phyloP scores from a whole-genome alignment of 139 green algal genomes.

The Diplosphaera chodatii region DNA sequence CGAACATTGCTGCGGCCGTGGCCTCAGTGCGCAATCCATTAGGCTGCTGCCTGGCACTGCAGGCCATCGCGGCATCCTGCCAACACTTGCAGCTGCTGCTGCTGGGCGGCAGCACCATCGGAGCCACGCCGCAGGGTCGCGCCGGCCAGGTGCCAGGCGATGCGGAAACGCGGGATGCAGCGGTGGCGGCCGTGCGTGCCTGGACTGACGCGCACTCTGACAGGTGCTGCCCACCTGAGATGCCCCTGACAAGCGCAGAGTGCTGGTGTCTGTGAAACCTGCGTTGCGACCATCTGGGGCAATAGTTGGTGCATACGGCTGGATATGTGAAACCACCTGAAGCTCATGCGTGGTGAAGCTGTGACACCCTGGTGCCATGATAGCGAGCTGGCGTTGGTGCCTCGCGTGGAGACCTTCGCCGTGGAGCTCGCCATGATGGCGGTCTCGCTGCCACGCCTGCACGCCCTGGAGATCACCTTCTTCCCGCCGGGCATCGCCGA shows the following conservation, averaged over 20 bases:
- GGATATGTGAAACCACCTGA: too few species aligned
- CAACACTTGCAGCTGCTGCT: slow-evolving; percentile 47
- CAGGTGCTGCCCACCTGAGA: too few species aligned
- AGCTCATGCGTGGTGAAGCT: too few species aligned
- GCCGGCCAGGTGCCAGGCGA: background rate
- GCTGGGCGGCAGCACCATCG: slow-evolving; percentile 43
- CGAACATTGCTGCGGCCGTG: too few species aligned
- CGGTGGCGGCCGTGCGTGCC: background rate
- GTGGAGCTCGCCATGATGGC: slow-evolving; percentile 16
- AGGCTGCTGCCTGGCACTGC: too few species aligned
- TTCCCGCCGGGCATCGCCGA: slow-evolving; percentile 20
- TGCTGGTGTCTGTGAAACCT: too few species aligned
- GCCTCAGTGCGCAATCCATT: too few species aligned
- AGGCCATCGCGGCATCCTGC: slow-evolving; percentile 29
- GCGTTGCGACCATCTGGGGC: too few species aligned
- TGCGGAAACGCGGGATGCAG: background rate
- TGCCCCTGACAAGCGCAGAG: too few species aligned
- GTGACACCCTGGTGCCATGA: too few species aligned
- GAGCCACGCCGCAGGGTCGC: background rate
- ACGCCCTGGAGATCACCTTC: slow-evolving; percentile 60
- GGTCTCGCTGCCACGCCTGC: slow-evolving; percentile 33
- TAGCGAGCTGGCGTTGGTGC: background rate
- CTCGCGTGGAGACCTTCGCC: background rate
- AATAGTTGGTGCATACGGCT: too few species aligned
- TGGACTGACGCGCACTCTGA: background rate